A percentile compares a stretch with the other conserved stretches of the same genome.
These are phyloP conservation scores for Eimeria sp. DNA, from an alignment of 169 alveolate genomes.

Conservation along the genomic window DNA sequence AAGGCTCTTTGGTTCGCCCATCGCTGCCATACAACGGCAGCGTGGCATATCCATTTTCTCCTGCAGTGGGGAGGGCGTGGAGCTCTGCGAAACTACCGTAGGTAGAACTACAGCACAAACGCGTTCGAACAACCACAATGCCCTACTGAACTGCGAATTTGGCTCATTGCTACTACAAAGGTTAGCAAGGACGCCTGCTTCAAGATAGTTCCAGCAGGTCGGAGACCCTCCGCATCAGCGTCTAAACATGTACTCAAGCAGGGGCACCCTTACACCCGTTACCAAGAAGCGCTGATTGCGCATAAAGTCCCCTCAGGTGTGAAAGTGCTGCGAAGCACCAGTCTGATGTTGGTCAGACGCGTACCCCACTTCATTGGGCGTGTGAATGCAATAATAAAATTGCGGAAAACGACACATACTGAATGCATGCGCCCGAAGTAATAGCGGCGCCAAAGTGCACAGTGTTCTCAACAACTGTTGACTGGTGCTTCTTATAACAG, in stretches of 20 bases:
- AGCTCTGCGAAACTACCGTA: not conserved
- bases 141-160: not conserved
- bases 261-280: constrained; percentile 2
- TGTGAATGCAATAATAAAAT: not conserved
- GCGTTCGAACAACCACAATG: not conserved
- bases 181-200: not conserved
- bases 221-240: not conserved
- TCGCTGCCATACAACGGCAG: not conserved
- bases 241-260: not conserved
- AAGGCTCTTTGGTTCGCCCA: not conserved
- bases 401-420: not conserved
- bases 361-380: not conserved
- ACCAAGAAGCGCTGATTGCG: not conserved
- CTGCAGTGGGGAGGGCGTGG: not conserved
- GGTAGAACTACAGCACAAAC: not conserved
- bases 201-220: not conserved
- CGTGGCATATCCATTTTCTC: not conserved
- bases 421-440: constrained; percentile 5
- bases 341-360: not conserved
- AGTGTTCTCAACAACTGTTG: not conserved
- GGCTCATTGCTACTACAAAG: not conserved
- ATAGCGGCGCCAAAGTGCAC: not conserved
- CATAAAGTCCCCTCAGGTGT: not conserved
- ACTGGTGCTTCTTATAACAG: not conserved
- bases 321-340: constrained; percentile 1